Evolutionary conservation across 306 rosid genomes (phyloP).

Genomic region (Dicorynia guianensis): DNA sequence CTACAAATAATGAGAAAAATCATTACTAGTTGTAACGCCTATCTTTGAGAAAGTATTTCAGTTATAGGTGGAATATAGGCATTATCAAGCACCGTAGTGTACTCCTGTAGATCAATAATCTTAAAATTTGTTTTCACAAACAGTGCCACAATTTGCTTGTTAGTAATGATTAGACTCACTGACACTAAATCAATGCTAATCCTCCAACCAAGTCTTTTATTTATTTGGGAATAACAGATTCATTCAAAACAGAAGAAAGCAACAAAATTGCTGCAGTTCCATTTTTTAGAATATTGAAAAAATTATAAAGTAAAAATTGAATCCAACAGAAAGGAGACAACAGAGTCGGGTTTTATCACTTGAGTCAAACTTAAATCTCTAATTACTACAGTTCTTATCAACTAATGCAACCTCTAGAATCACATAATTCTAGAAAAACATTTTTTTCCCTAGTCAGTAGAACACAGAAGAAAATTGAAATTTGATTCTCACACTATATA

Average conservation of each 20-base stretch:
- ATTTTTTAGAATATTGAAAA: too few species aligned
- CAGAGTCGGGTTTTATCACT: too few species aligned
- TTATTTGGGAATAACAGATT: not conserved
- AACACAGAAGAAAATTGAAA: not conserved
- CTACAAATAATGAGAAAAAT: conserved; percentile 46
- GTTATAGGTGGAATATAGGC: not conserved
- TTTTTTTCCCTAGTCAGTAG: not conserved
- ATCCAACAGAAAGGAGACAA: too few species aligned
- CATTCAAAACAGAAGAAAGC: not conserved
- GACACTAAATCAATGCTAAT: not conserved
- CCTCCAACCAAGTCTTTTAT: not conserved
- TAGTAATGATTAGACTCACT: not conserved
- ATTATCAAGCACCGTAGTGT: not conserved
- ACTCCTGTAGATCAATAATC: not conserved
- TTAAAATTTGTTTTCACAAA: conserved; percentile 12
- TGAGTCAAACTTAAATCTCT: too few species aligned
- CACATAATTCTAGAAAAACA: not conserved
- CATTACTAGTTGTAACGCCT: not conserved
- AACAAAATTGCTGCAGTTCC: not conserved
- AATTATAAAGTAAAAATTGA: too few species aligned
- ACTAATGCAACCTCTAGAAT: not conserved
- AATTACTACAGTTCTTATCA: not conserved
- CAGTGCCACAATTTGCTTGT: not conserved
- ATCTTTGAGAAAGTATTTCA: conserved; percentile 9
- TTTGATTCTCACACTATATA: not conserved